These are phyloP conservation scores for Colletotrichum theobromicola DNA, from an alignment of 2,329 filamentous ascomycete species.

Conservation along the genomic window DNA sequence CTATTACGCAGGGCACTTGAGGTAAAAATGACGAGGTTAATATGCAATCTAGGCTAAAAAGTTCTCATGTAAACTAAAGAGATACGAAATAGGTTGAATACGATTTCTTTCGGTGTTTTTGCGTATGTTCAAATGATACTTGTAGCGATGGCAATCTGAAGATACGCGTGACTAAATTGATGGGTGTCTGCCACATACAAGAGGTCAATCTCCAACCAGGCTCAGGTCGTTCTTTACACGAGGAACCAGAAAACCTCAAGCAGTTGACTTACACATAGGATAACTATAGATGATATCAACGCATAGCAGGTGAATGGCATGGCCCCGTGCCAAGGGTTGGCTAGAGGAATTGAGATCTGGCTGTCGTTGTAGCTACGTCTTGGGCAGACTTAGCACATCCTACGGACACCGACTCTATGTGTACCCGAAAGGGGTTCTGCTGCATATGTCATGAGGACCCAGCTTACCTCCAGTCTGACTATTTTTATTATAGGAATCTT, in stretches of 20 bases:
- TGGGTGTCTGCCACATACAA: no score
- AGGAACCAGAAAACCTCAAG: fast-evolving
- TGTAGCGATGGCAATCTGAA: no score
- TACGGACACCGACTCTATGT: neutral
- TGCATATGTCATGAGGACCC: neutral
- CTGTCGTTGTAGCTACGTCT: no score
- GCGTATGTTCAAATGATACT: no score
- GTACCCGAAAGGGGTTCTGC: fast-evolving
- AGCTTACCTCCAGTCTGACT: fast-evolving
- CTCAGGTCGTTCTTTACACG: no score
- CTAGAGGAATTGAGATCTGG: neutral
- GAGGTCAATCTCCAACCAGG: no score
- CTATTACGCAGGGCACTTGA: neutral
- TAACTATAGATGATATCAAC: neutral
- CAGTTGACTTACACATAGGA: fast-evolving
- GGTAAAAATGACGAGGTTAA: no score
- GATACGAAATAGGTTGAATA: no score
- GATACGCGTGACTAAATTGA: no score
- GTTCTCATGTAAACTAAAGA: no score
- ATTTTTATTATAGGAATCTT: fast-evolving
- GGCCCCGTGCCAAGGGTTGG: neutral
- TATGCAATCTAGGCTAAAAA: no score
- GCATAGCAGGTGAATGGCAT: fast-evolving
- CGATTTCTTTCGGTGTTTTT: no score
- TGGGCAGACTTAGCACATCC: neutral